Conservation (phyloP, 2,329 filamentous ascomycete genomes). For the Trichophyton verrucosum region DNA sequence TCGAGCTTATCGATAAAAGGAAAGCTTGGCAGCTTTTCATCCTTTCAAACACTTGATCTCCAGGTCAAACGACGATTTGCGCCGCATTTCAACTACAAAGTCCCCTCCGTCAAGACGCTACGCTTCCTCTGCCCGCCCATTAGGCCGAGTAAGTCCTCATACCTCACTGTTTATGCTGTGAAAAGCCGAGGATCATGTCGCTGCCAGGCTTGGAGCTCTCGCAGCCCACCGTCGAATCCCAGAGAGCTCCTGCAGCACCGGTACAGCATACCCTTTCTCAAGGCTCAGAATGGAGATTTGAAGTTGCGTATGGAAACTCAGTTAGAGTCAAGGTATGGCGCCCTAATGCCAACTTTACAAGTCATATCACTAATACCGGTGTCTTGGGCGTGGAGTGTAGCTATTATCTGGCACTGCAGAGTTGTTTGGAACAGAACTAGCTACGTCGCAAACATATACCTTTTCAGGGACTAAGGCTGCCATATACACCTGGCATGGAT, state of each 20-base stretch:
- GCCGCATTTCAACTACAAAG: neutral
- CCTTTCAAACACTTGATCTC: neutral
- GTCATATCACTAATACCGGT: neutral
- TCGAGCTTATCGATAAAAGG: neutral
- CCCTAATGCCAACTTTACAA: neutral
- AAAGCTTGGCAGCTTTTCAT: neutral
- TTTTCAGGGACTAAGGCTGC: slow-evolving; percentile 75
- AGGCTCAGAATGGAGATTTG: slow-evolving; percentile 67
- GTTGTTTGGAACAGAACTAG: slow-evolving; percentile 89
- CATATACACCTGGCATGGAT: slow-evolving; percentile 86
- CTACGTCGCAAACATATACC: slow-evolving; percentile 62
- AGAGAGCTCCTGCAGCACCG: slow-evolving; percentile 27
- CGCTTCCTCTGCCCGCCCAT: too few species aligned
- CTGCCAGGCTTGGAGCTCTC: slow-evolving; percentile 63
- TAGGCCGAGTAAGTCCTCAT: neutral
- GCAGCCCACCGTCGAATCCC: slow-evolving; percentile 42
- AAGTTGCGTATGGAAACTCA: slow-evolving; percentile 47
- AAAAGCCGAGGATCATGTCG: slow-evolving; percentile 45
- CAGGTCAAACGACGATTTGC: neutral
- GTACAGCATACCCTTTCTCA: slow-evolving; percentile 45
- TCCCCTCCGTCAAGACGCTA: too few species aligned
- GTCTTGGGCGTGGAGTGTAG: slow-evolving; percentile 36
- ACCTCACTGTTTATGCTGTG: neutral
- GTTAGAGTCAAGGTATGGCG: slow-evolving; percentile 41
- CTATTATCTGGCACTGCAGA: slow-evolving; percentile 75